Evolutionary conservation across 495 filamentous ascomycete species (phyloP).

Genomic region (Trichoderma asperelloides): DNA sequence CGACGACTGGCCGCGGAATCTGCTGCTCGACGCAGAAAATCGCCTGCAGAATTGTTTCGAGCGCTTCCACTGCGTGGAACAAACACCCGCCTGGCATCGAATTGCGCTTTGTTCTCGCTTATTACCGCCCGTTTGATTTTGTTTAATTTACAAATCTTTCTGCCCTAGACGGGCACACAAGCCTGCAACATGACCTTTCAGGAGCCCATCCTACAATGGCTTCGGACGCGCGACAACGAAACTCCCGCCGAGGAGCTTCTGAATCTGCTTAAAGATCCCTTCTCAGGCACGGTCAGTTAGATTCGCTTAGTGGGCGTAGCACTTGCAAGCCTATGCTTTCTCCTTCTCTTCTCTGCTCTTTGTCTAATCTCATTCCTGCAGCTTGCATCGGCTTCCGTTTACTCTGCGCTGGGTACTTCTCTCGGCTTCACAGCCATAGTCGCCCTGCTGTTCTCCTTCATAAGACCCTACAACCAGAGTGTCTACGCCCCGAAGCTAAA

Average conservation of each 20-base stretch:
- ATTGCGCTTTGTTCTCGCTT: not conserved
- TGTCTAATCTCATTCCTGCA: slow-evolving; percentile 28
- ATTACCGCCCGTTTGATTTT: not conserved
- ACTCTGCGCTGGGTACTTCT: slow-evolving; percentile 77
- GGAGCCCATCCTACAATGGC: slow-evolving; percentile 14
- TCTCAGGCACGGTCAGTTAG: slow-evolving; percentile 31
- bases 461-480: slow-evolving; percentile 80
- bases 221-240: slow-evolving; percentile 12
- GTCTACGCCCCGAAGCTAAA: slow-evolving; percentile 95
- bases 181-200: slow-evolving; percentile 10
- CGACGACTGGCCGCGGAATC: not conserved
- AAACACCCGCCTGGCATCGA: not conserved
- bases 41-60: not conserved
- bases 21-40: not conserved
- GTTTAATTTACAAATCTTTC: not conserved
- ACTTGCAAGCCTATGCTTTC: slow-evolving; percentile 47
- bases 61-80: not conserved
- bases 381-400: slow-evolving; percentile 44
- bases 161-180: not conserved
- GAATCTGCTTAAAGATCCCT: slow-evolving; percentile 40
- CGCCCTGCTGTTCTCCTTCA: slow-evolving; percentile 70
- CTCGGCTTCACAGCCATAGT: slow-evolving; percentile 62
- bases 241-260: slow-evolving; percentile 28
- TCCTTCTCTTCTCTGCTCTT: slow-evolving; percentile 58
- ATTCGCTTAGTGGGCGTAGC: not conserved